These are phyloP conservation scores for Magnusiomyces tetraspermus DNA, from an alignment of 1,139 yeast species.

Conservation along the genomic window DNA sequence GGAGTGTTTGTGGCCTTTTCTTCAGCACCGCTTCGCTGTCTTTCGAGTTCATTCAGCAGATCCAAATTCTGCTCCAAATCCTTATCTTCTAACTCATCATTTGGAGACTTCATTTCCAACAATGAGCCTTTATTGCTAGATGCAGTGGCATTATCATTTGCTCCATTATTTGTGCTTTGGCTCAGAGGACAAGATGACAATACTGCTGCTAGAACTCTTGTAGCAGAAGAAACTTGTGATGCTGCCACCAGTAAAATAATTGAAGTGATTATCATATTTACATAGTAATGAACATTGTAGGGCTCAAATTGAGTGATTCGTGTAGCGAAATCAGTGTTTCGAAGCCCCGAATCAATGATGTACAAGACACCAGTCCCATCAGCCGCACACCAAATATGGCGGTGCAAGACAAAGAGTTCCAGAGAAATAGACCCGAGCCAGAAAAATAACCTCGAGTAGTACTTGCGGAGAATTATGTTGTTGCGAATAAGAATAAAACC, in stretches of 20 bases:
- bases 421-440: constrained; percentile 23
- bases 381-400: constrained; percentile 24
- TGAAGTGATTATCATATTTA: neutral
- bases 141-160: too few relatives aligned
- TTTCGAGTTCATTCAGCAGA: too few relatives aligned
- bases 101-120: too few relatives aligned
- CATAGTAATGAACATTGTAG: neutral
- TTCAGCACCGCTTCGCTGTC: too few relatives aligned
- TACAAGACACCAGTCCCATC: constrained; percentile 20
- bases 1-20: too few relatives aligned
- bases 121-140: too few relatives aligned
- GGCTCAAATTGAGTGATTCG: neutral
- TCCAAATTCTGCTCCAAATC: too few relatives aligned
- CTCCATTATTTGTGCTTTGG: too few relatives aligned
- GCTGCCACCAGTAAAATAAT: neutral
- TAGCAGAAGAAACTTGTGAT: neutral
- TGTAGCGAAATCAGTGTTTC: neutral
- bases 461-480: constrained; percentile 15
- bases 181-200: too few relatives aligned
- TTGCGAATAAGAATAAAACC: constrained; percentile 21
- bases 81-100: too few relatives aligned
- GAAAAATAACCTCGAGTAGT: constrained; percentile 20
- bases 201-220: neutral
- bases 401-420: constrained; percentile 22
- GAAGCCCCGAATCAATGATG: constrained; percentile 13